phyloP scores from a whole-genome alignment of 306 rosid species.

The Rosa persica region DNA sequence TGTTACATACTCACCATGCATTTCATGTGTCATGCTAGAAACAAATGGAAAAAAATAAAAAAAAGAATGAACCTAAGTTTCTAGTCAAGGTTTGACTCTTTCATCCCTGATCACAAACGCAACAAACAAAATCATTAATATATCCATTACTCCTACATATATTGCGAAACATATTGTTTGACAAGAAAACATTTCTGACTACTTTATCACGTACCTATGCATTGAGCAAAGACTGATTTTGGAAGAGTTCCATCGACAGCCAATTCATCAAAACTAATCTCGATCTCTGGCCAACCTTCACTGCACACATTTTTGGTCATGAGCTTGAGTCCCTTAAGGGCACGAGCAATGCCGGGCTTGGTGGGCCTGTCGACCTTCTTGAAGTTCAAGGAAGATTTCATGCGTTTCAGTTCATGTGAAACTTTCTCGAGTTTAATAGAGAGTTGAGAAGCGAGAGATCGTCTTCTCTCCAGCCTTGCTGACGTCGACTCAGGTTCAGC shows the following conservation, averaged over 20 bases:
- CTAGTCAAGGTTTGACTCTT: constrained; percentile 20
- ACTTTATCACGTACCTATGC: constrained; percentile 54
- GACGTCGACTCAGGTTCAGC: constrained; percentile 74
- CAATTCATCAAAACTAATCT: constrained; percentile 53
- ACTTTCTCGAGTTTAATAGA: constrained; percentile 56
- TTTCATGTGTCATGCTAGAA: background rate
- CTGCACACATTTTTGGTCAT: constrained; percentile 65
- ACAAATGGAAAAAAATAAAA: background rate
- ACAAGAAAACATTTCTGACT: background rate
- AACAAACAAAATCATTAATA: background rate
- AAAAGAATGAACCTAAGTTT: background rate
- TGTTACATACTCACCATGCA: constrained; percentile 24
- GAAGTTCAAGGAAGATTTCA: constrained; percentile 64
- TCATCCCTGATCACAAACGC: constrained; percentile 46
- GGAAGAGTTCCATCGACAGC: constrained; percentile 58
- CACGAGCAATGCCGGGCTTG: constrained; percentile 79
- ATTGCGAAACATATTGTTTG: too few species aligned
- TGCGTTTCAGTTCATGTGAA: constrained; percentile 72
- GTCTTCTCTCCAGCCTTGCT: constrained; percentile 51
- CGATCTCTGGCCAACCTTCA: constrained; percentile 70
- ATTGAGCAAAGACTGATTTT: constrained; percentile 64
- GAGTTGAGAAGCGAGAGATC: constrained; percentile 43
- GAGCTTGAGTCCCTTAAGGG: constrained; percentile 72
- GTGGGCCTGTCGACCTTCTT: constrained; percentile 47
- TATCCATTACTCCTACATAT: too few species aligned